These are phyloP conservation scores for Astrothelium macrocarpum DNA, from an alignment of 495 filamentous ascomycete species.

Conservation along the genomic window DNA sequence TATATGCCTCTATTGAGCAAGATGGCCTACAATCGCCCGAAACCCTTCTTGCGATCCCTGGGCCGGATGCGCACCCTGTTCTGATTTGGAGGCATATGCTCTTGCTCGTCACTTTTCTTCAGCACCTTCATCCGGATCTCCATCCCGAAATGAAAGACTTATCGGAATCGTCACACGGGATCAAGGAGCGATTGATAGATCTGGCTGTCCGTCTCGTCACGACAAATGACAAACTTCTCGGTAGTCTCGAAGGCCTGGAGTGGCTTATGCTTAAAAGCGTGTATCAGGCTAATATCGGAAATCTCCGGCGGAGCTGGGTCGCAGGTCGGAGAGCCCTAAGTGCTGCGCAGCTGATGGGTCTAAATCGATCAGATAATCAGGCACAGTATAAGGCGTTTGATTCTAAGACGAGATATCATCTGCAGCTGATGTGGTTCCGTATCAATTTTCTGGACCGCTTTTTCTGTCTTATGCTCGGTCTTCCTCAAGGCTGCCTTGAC, in stretches of 20 bases:
- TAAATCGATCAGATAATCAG: slow-evolving; percentile 12
- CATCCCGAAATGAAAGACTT: slow-evolving; percentile 9
- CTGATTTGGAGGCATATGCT: slow-evolving; percentile 14
- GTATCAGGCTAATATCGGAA: slow-evolving; percentile 13
- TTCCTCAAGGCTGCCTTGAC: slow-evolving; percentile 27
- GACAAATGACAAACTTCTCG: slow-evolving; percentile 13
- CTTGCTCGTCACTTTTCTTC: slow-evolving; percentile 8
- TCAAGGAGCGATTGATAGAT: slow-evolving; percentile 12
- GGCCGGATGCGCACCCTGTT: slow-evolving; percentile 7
- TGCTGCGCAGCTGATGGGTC: slow-evolving; percentile 10
- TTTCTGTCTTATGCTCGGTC: slow-evolving; percentile 31
- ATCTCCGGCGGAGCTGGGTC: slow-evolving; percentile 15
- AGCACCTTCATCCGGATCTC: slow-evolving; percentile 9
- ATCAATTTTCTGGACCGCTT: slow-evolving; percentile 28
- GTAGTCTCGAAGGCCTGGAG: slow-evolving; percentile 16
- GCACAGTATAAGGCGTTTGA: slow-evolving; percentile 11
- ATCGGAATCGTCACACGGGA: slow-evolving; percentile 12
- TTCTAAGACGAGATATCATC: slow-evolving; percentile 10
- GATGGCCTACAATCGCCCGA: slow-evolving; percentile 7
- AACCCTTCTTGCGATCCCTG: slow-evolving; percentile 11
- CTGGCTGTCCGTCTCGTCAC: slow-evolving; percentile 10
- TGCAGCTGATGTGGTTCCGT: slow-evolving; percentile 30
- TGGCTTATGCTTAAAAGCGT: slow-evolving; percentile 12
- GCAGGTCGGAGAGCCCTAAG: slow-evolving; percentile 11
- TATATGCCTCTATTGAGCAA: slow-evolving; percentile 12